Evolutionary conservation across 306 rosid species (phyloP).

Genomic region (Cucumis cinereus): DNA sequence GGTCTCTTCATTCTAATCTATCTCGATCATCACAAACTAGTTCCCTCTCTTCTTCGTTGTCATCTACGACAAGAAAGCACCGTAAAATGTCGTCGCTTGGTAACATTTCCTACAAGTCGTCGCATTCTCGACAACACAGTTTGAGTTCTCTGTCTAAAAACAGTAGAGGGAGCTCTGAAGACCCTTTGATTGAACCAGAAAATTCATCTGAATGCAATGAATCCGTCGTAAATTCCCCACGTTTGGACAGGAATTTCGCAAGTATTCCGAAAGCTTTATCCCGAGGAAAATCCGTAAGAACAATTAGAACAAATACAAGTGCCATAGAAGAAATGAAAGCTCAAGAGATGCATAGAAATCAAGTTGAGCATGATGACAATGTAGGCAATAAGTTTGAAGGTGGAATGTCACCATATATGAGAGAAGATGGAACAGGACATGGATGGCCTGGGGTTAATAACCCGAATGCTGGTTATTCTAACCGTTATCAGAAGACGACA

Average conservation of each 20-base stretch:
- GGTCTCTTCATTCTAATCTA: conserved; percentile 24
- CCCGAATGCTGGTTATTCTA: conserved; percentile 8
- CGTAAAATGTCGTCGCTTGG: conserved; percentile 5
- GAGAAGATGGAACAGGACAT: conserved; percentile 30
- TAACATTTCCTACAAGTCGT: conserved; percentile 24
- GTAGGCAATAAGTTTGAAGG: conserved; percentile 22
- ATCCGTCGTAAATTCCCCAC: conserved; percentile 13
- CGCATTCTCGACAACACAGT: conserved; percentile 31
- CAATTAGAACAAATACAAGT: conserved; percentile 40
- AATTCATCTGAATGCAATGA: conserved; percentile 22
- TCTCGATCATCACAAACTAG: conserved; percentile 40
- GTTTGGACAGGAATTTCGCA: conserved; percentile 20
- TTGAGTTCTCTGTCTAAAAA: conserved; percentile 22
- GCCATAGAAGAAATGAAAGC: conserved; percentile 17
- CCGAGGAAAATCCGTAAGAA: conserved; percentile 81
- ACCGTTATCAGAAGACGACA: conserved; percentile 19
- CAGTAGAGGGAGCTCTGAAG: conserved; percentile 12
- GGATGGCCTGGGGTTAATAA: conserved; percentile 24
- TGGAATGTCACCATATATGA: conserved; percentile 12
- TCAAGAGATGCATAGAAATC: conserved; percentile 26
- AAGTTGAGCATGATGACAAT: conserved; percentile 28
- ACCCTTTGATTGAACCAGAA: conserved; percentile 23
- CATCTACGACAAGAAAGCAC: conserved; percentile 20
- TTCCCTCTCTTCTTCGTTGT: conserved; percentile 49
- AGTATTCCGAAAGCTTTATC: conserved; percentile 25